Base-by-base conservation (phyloP, 2,329 filamentous ascomycete species). In the Samsoniella hepiali region DNA sequence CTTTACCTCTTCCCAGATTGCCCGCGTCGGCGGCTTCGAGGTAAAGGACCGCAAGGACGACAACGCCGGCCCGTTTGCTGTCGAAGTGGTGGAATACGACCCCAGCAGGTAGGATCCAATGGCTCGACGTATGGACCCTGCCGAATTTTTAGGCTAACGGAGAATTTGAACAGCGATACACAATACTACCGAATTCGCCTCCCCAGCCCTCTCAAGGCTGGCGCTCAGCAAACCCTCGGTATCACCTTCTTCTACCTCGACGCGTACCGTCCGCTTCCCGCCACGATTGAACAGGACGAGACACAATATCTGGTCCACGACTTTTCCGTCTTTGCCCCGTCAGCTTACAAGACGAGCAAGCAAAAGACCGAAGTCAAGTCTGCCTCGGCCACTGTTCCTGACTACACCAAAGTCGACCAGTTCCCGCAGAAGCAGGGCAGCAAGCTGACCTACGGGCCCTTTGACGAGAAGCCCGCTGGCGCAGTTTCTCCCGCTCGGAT, bases 321-420 rank as follows among this genome's bases (percentile, higher is more conserved):
- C 63, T 96, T 97, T 81, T 94, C 91, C 65, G 90, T 91, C 68
- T 97, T 96, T 77, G 85, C 83, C 54, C 89, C 88, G 17, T 96
- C 91, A 10, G 88, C 90, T 65, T 99, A 99, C 80, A 79, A 84
- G 22, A 97, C 93, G 15, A 76, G 85, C 71, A 97, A 97, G 80
- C 95, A 99, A 76, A 97, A 97, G 86, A 98, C 95, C 45, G 97
- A 98, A 78, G 78, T 99, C 78, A 97, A 97, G 81, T 88, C 96
- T 69, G 85, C 91, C 55, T 89, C 86, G 62, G 79, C 84, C 67
- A 88, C 91, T 69, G 84, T 97, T 34, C 90, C 93, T 63, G 92
- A 97, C 73, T 96, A 91, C 77, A 97, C 92, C 61, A 88, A 85
- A 67, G 83, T 96, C 22, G 82, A 84, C 69, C 79, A 83, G 67